Percentiles rank a stretch among this genome's conserved stretches.
phyloP scores from a whole-genome alignment of 352 stramenopile species.

The Globisporangium barbulae region DNA sequence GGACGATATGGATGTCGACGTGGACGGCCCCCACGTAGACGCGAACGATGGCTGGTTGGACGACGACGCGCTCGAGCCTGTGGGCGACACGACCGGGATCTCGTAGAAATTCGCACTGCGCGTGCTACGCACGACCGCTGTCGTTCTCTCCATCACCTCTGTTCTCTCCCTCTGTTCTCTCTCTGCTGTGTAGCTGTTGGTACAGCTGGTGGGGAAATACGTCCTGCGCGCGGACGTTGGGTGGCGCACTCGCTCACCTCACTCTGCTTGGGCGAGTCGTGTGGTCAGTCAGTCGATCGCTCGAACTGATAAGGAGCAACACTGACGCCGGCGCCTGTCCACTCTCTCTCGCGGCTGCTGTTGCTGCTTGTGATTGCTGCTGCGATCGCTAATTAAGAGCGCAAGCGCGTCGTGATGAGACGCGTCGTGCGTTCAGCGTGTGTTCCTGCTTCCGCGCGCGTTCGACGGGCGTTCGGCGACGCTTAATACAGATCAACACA shows the following conservation, averaged over 20 bases:
- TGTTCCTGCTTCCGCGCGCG: slow-evolving; percentile 3
- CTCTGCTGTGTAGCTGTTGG: neutral
- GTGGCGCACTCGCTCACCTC: neutral
- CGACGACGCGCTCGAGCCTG: slow-evolving; percentile 10
- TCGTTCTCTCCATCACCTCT: slow-evolving; percentile 34
- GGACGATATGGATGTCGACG: slow-evolving; percentile 19
- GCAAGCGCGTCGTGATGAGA: neutral
- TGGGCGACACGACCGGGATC: slow-evolving; percentile 31
- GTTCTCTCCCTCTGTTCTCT: neutral
- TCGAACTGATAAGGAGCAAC: neutral
- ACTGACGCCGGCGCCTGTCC: neutral
- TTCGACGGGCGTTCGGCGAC: neutral
- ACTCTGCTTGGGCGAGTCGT: neutral
- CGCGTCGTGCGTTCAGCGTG: neutral
- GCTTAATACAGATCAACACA: neutral
- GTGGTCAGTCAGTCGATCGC: no score
- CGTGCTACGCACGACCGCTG: slow-evolving; percentile 47
- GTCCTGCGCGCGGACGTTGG: neutral
- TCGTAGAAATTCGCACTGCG: slow-evolving; percentile 65
- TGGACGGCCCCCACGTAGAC: slow-evolving; percentile 20
- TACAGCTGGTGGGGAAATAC: neutral
- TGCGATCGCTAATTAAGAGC: neutral
- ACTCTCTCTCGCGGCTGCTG: neutral
- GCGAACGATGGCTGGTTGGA: slow-evolving; percentile 12
- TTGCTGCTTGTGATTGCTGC: neutral